Percentiles rank a stretch among this genome's conserved stretches.
Evolutionary conservation across 495 filamentous ascomycete genomes (phyloP).

Genomic region (Penicillium psychrofluorescens): DNA sequence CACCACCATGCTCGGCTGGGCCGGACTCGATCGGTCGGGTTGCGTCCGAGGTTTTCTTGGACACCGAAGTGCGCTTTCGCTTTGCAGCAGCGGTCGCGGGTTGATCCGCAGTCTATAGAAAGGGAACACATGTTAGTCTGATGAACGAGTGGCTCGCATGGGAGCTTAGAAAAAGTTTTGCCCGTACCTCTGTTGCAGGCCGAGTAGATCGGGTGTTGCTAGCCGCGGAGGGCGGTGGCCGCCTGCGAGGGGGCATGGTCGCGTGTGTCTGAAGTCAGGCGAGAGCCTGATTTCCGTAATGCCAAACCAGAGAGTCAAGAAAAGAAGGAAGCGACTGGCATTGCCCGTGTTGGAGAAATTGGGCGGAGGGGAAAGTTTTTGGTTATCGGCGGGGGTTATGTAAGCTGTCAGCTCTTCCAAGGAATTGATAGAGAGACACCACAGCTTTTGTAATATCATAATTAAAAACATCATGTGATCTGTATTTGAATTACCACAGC

Average conservation of each 20-base stretch:
- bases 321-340: neutral
- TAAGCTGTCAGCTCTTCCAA: no score
- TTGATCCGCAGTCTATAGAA: constrained; percentile 1
- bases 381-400: no score
- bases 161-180: constrained; percentile 19
- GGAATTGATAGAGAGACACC: no score
- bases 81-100: constrained; percentile 5
- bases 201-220: constrained; percentile 8
- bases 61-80: constrained; percentile 12
- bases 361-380: no score
- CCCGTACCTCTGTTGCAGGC: constrained; percentile 16
- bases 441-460: no score
- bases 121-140: constrained; percentile 1
- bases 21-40: constrained; percentile 1
- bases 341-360: no score
- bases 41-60: constrained; percentile 5
- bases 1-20: no score
- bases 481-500: no score
- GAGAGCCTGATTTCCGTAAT: neutral
- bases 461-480: no score
- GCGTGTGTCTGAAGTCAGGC: constrained; percentile 1
- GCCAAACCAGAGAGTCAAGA: neutral
- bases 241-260: constrained; percentile 26
- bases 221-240: constrained; percentile 20
- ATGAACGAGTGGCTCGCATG: neutral